Evolutionary conservation across 2,329 filamentous ascomycete species (phyloP).

Genomic region (Colletotrichum sp.): DNA sequence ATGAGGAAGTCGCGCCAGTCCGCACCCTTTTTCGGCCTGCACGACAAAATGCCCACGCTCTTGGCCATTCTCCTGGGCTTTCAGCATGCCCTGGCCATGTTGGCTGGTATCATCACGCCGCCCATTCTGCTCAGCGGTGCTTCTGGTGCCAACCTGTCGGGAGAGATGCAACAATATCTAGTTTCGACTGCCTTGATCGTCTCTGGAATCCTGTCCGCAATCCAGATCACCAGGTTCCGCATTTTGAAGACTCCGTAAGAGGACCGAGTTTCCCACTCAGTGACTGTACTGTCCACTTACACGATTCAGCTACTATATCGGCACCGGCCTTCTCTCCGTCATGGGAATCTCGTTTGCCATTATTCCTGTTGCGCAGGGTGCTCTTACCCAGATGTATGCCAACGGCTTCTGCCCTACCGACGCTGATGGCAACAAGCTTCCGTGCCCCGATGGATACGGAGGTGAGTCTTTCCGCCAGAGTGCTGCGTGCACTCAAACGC

Average conservation of each 20-base stretch:
- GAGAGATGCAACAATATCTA: slow-evolving; percentile 72
- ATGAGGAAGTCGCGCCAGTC: slow-evolving; percentile 64
- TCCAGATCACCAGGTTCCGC: slow-evolving; percentile 81
- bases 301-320: slow-evolving; percentile 68
- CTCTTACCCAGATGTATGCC: slow-evolving; percentile 77
- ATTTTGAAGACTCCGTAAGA: slow-evolving; percentile 67
- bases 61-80: slow-evolving; percentile 77
- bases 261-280: background rate
- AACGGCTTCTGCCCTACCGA: slow-evolving; percentile 70
- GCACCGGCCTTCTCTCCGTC: slow-evolving; percentile 81
- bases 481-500: background rate
- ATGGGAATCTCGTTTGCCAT: slow-evolving; percentile 81
- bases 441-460: slow-evolving; percentile 80
- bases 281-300: background rate
- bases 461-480: slow-evolving; percentile 22
- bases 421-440: slow-evolving; percentile 67
- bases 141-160: slow-evolving; percentile 66
- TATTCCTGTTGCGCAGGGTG: slow-evolving; percentile 75
- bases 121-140: slow-evolving; percentile 72
- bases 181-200: slow-evolving; percentile 82
- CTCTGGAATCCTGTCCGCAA: slow-evolving; percentile 73
- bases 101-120: slow-evolving; percentile 77
- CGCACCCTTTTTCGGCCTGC: slow-evolving; percentile 85
- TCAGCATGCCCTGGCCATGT: slow-evolving; percentile 81
- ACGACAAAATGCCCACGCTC: slow-evolving; percentile 78